Percentiles rank a stretch among this genome's conserved stretches.
These are phyloP conservation scores for Calonectria fujianensis DNA, from an alignment of 2,329 filamentous ascomycete genomes.

Conservation along the genomic window DNA sequence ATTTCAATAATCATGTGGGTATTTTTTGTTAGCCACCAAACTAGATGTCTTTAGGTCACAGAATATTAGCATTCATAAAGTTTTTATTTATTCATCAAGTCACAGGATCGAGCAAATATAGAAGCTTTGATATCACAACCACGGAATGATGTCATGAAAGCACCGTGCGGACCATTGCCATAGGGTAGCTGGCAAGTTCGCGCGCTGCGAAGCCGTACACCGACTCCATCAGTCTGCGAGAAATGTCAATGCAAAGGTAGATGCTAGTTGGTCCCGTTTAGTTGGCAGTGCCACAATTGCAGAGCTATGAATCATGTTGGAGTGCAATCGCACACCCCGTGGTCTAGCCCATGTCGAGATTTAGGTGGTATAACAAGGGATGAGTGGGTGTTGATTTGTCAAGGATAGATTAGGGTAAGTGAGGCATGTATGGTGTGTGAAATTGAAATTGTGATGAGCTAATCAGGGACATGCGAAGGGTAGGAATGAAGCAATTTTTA, in stretches of 20 bases:
- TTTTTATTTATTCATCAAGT: not conserved
- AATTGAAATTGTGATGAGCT: not conserved
- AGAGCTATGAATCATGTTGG: not conserved
- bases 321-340: not conserved
- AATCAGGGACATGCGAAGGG: not conserved
- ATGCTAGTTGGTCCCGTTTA: not conserved
- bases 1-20: too few relatives aligned
- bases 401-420: conserved; percentile 3
- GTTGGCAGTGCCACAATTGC: not conserved
- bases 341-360: not conserved
- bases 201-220: not conserved
- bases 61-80: not conserved
- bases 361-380: not conserved
- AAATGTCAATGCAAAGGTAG: not conserved
- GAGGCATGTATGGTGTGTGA: conserved; percentile 8
- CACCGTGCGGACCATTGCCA: not conserved
- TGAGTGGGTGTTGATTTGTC: not conserved
- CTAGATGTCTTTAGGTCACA: not conserved
- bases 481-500: conserved; percentile 4
- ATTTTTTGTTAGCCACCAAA: not conserved
- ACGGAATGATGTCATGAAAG: not conserved
- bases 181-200: not conserved
- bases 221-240: not conserved
- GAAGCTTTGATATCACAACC: not conserved
- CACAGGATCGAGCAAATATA: not conserved